Percentiles rank a stretch among this genome's conserved stretches.
Conservation (phyloP, 1,139 yeast species). For the Williopsis jadinii region DNA sequence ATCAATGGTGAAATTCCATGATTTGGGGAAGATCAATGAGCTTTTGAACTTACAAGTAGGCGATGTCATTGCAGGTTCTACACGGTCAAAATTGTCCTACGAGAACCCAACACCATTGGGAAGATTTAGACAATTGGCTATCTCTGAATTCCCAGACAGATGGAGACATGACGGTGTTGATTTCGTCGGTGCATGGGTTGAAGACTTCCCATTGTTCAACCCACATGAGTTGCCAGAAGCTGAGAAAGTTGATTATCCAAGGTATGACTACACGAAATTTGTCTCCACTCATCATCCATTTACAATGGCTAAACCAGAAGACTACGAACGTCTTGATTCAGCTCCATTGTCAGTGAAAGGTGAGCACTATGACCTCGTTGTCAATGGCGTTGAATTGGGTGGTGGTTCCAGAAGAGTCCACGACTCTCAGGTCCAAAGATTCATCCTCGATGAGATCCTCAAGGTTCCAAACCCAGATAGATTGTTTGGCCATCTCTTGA, state of each 20-base stretch:
- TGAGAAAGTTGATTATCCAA: conserved; percentile 42
- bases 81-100: conserved; percentile 58
- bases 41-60: conserved; percentile 48
- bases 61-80: conserved; percentile 69
- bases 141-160: conserved; percentile 41
- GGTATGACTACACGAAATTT: conserved; percentile 39
- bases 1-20: conserved; percentile 21
- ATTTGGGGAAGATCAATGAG: conserved; percentile 28
- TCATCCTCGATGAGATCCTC: conserved; percentile 52
- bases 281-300: conserved; percentile 94
- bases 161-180: conserved; percentile 24
- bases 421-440: conserved; percentile 70
- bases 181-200: conserved; percentile 79
- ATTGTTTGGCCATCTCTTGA: conserved; percentile 81
- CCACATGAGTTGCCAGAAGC: conserved; percentile 42
- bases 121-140: conserved; percentile 67
- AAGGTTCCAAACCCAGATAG: conserved; percentile 47
- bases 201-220: conserved; percentile 83
- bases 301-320: conserved; percentile 78
- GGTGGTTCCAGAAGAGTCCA: conserved; percentile 97
- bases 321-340: conserved; percentile 45
- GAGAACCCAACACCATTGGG: conserved; percentile 98
- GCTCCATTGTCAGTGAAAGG: conserved; percentile 70
- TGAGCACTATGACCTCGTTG: conserved; percentile 90
- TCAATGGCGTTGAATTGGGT: conserved; percentile 93